A percentile compares a stretch with the other conserved stretches of the same genome.
phyloP scores from a whole-genome alignment of 2,329 filamentous ascomycete genomes.

The Hypoxylon sp. region DNA sequence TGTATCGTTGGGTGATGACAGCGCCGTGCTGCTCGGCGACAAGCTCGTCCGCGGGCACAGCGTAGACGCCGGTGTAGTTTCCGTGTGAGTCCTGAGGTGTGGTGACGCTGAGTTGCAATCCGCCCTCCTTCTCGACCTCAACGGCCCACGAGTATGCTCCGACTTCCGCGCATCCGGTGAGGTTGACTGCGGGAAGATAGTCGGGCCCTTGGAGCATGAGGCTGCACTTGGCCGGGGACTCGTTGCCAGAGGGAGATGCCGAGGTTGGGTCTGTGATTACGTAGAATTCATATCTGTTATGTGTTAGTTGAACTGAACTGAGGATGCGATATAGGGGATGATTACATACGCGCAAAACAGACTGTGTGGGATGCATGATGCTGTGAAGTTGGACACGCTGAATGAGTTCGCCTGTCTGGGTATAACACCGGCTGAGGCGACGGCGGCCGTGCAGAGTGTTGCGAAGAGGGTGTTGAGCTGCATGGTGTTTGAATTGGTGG shows the following conservation, averaged over 20 bases:
- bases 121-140: conserved; percentile 6
- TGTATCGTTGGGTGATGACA: conserved; percentile 31
- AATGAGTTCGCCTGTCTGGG: conserved; percentile 25
- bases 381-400: conserved; percentile 35
- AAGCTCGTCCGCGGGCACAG: conserved; percentile 31
- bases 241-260: conserved; percentile 23
- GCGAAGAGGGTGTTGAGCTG: conserved; percentile 30
- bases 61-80: conserved; percentile 38
- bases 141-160: conserved; percentile 32
- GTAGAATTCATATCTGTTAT: conserved; percentile 36
- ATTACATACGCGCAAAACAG: conserved; percentile 34
- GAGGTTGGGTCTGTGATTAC: conserved; percentile 25
- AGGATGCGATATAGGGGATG: neutral
- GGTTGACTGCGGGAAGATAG: conserved; percentile 30
- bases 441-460: conserved; percentile 29
- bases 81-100: conserved; percentile 25
- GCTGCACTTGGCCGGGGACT: conserved; percentile 28
- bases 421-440: conserved; percentile 31
- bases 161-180: conserved; percentile 32
- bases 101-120: conserved; percentile 34
- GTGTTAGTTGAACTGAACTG: conserved; percentile 2
- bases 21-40: conserved; percentile 33
- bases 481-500: too few relatives aligned
- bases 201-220: conserved; percentile 38
- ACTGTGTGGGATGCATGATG: conserved; percentile 40